phyloP scores from a whole-genome alignment of 179 eudicot species.

The Beta macrorhiza region DNA sequence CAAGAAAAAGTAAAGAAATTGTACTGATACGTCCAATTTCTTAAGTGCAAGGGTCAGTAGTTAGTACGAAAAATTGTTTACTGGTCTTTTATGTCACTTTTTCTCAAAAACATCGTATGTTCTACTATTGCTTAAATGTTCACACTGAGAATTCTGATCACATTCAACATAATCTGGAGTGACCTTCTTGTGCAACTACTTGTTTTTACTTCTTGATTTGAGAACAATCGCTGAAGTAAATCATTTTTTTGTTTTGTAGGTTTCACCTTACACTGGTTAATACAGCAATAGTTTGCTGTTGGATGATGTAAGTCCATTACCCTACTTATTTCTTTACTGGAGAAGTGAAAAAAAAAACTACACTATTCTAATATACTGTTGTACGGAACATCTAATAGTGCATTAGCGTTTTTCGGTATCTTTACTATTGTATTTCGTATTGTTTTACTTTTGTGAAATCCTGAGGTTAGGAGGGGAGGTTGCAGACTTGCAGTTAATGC shows the following conservation, averaged over 20 bases:
- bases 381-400: not conserved
- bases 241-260: slow-evolving; percentile 47
- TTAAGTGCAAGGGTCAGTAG: not conserved
- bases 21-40: not conserved
- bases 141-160: not conserved
- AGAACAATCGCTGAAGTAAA: not conserved
- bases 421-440: not conserved
- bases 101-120: not conserved
- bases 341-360: not conserved
- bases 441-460: not conserved
- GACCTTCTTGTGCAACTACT: not conserved
- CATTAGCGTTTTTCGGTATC: not conserved
- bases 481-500: not conserved
- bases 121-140: not conserved
- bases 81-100: not conserved
- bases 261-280: slow-evolving; percentile 71
- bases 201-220: not conserved
- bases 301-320: slow-evolving; percentile 84
- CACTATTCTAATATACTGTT: too few relatives aligned
- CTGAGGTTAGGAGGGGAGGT: not conserved
- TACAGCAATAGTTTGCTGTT: slow-evolving; percentile 93
- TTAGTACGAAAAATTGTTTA: not conserved
- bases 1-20: not conserved
- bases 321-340: not conserved
- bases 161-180: not conserved